Evolutionary conservation across 2,329 filamentous ascomycete genomes (phyloP).

Genomic region (Truncatella angustata): DNA sequence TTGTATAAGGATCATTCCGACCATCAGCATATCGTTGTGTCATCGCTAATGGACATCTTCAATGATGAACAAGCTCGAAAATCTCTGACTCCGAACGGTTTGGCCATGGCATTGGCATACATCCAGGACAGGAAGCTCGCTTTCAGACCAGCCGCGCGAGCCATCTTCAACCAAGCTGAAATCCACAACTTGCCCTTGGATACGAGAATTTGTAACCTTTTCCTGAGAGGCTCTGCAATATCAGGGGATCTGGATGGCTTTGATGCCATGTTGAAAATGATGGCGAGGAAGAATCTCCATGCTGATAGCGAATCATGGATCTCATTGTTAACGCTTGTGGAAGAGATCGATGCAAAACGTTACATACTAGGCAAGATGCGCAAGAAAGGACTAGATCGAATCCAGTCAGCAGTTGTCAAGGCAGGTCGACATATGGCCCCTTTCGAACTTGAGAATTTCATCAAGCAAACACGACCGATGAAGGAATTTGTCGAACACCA

Average conservation of each 20-base stretch:
- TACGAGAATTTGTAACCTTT: slow-evolving; percentile 21
- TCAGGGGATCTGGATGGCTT: slow-evolving; percentile 25
- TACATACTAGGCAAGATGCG: slow-evolving; percentile 43
- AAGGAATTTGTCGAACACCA: slow-evolving; percentile 17
- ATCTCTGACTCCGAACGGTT: slow-evolving; percentile 20
- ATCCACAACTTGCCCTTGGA: slow-evolving; percentile 21
- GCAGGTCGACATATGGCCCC: slow-evolving; percentile 22
- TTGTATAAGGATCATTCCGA: slow-evolving; percentile 19
- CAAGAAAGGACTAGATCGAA: slow-evolving; percentile 18
- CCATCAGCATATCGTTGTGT: slow-evolving; percentile 26
- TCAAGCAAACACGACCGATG: slow-evolving; percentile 12
- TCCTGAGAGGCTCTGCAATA: slow-evolving; percentile 22
- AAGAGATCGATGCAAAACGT: slow-evolving; percentile 34
- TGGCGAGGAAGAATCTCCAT: slow-evolving; percentile 22
- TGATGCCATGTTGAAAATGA: slow-evolving; percentile 21
- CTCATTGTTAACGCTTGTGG: slow-evolving; percentile 36
- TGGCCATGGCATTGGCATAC: slow-evolving; percentile 26
- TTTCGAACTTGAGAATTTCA: slow-evolving; percentile 17
- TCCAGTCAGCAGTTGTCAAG: slow-evolving; percentile 17
- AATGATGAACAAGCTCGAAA: slow-evolving; percentile 18
- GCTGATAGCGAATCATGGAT: slow-evolving; percentile 23
- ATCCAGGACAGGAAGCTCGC: slow-evolving; percentile 18
- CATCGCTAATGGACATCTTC: slow-evolving; percentile 23
- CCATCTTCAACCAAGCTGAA: slow-evolving; percentile 21
- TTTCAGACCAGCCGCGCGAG: slow-evolving; percentile 20